Conservation (phyloP, 1,284 basidiomycete species). For the Schizopora paradoxa region DNA sequence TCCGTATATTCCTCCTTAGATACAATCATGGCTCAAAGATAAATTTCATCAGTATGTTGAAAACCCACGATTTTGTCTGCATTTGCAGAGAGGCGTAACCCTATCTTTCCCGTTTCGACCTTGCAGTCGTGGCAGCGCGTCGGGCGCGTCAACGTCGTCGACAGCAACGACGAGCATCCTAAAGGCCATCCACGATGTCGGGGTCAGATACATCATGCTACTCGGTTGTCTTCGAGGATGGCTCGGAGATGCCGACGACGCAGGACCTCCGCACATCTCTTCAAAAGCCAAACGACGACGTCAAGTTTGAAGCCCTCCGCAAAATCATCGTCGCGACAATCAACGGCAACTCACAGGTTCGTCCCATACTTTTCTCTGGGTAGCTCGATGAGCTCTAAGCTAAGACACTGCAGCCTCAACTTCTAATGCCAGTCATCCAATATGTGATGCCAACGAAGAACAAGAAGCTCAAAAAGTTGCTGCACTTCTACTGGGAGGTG, state of each 20-base stretch:
- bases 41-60: too few species aligned
- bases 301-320: constrained; percentile 95
- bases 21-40: too few species aligned
- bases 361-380: constrained; percentile 20
- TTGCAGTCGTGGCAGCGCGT: too few species aligned
- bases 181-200: too few species aligned
- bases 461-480: constrained; percentile 97
- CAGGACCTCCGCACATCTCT: constrained; percentile 83
- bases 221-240: constrained; percentile 80
- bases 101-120: too few species aligned
- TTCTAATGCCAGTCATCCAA: constrained; percentile 99
- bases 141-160: too few species aligned
- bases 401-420: constrained; percentile 52
- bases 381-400: not conserved
- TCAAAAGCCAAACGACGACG: constrained; percentile 96
- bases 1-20: too few species aligned
- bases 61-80: too few species aligned
- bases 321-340: constrained; percentile 94
- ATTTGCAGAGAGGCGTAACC: too few species aligned
- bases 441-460: constrained; percentile 92
- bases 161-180: too few species aligned
- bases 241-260: constrained; percentile 70
- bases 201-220: constrained; percentile 66
- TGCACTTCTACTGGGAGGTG: constrained; percentile 99
- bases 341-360: constrained; percentile 85